Conservation (phyloP, 176 grass and related monocot genomes). For the Urochloa ruziziensis region DNA sequence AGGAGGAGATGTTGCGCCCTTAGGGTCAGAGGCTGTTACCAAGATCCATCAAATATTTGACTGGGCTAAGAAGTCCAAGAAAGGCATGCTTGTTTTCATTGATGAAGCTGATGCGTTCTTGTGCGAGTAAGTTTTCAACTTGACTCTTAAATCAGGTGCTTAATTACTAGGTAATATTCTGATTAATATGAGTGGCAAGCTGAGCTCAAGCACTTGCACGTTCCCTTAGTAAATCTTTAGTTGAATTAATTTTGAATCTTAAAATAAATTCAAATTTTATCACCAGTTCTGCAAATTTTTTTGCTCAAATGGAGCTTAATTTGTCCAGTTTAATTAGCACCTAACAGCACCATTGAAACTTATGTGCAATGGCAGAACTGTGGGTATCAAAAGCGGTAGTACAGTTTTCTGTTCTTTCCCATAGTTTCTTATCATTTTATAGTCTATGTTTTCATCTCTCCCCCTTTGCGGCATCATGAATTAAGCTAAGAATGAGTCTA, state of each 20-base stretch:
- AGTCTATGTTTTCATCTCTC: not conserved
- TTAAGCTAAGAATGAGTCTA: not conserved
- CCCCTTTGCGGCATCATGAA: not conserved
- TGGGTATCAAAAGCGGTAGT: not conserved
- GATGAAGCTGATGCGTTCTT: conserved; percentile 98
- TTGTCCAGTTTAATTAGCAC: not conserved
- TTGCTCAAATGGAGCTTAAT: not conserved
- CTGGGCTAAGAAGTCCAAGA: conserved; percentile 90
- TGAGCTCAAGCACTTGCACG: not conserved
- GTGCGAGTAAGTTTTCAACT: conserved; percentile 78
- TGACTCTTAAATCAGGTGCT: not conserved
- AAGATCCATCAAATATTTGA: conserved; percentile 99
- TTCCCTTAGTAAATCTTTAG: not conserved
- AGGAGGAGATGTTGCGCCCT: conserved; percentile 84
- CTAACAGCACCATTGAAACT: not conserved
- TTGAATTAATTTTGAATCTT: conserved; percentile 3
- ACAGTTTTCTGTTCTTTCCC: not conserved
- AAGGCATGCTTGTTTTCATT: conserved; percentile 88
- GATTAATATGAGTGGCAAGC: not conserved
- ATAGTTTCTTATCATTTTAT: not conserved
- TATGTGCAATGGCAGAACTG: not conserved
- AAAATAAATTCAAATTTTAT: not conserved
- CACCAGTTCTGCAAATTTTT: not conserved
- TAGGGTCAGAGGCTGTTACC: conserved; percentile 87
- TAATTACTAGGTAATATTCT: not conserved